Percentiles rank a stretch among this genome's conserved stretches.
These are phyloP conservation scores for Colletotrichum sojae DNA, from an alignment of 2,329 filamentous ascomycete species.

Conservation along the genomic window DNA sequence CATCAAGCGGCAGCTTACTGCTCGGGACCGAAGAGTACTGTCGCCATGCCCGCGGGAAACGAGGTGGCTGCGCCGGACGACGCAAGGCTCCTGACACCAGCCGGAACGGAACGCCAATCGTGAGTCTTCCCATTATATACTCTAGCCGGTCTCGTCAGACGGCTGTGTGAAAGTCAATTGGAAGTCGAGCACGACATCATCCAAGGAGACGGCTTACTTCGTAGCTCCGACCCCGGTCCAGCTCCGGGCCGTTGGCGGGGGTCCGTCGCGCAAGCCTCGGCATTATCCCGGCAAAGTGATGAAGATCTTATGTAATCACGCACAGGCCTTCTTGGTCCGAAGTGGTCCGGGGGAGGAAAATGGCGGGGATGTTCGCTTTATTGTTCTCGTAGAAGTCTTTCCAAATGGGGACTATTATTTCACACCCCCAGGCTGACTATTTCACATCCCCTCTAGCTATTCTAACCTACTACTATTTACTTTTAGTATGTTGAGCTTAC, in stretches of 20 bases:
- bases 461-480: too few relatives aligned
- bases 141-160: background rate
- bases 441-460: too few relatives aligned
- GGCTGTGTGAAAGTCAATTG: constrained; percentile 19
- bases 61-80: background rate
- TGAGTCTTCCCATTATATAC: background rate
- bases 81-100: constrained; percentile 9
- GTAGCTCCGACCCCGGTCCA: constrained; percentile 38
- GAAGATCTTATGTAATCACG: constrained; percentile 22
- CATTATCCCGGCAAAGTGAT: constrained; percentile 8
- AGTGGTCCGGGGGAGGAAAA: too few relatives aligned
- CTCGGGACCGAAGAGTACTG: constrained; percentile 49
- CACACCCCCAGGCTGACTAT: too few relatives aligned
- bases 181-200: constrained; percentile 14
- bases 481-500: too few relatives aligned
- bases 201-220: constrained; percentile 12
- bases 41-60: constrained; percentile 42
- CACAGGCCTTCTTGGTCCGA: constrained; percentile 5
- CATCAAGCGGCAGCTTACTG: constrained; percentile 77
- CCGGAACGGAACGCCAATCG: background rate
- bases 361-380: too few relatives aligned
- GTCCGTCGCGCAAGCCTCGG: constrained; percentile 34
- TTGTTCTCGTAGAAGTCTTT: too few relatives aligned
- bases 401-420: too few relatives aligned
- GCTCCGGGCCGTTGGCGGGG: constrained; percentile 39